A percentile compares a stretch with the other conserved stretches of the same genome.
Evolutionary conservation across 2,329 filamentous ascomycete genomes (phyloP).

Genomic region (Pseudocercospora ulei): DNA sequence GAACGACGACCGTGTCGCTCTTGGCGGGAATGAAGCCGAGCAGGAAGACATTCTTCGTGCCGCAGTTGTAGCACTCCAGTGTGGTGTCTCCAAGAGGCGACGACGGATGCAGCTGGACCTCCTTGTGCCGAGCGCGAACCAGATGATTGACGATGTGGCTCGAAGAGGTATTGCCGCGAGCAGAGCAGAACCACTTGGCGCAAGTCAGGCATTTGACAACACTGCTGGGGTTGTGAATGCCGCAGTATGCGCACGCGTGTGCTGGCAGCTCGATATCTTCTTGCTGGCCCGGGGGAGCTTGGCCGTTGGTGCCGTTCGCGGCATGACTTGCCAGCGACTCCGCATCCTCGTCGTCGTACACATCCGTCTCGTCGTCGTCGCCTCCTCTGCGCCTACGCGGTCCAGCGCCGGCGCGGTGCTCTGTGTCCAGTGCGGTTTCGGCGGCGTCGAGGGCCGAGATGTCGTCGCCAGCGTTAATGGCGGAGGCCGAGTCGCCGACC

Average conservation of each 20-base stretch:
- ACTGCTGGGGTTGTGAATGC: conserved; percentile 88
- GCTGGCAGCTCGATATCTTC: conserved; percentile 76
- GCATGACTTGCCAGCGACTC: conserved; percentile 71
- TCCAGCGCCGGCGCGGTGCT: conserved; percentile 46
- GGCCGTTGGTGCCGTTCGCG: conserved; percentile 62
- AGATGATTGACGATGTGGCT: conserved; percentile 98
- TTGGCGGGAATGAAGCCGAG: conserved; percentile 97
- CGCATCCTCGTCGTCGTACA: conserved; percentile 59
- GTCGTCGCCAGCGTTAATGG: conserved; percentile 80
- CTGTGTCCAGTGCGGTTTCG: conserved; percentile 67
- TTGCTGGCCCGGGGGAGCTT: conserved; percentile 53
- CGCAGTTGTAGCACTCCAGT: conserved; percentile 97
- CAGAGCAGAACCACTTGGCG: conserved; percentile 98
- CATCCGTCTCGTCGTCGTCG: conserved; percentile 80
- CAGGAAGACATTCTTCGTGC: conserved; percentile 97
- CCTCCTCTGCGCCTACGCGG: conserved; percentile 62
- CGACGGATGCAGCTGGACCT: conserved; percentile 89
- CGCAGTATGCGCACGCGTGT: conserved; percentile 96
- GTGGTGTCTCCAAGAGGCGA: conserved; percentile 92
- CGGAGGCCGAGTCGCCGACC: conserved; percentile 71
- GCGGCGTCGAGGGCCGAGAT: conserved; percentile 44
- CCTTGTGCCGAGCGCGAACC: conserved; percentile 93
- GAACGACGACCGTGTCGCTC: conserved; percentile 93
- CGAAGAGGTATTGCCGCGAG: conserved; percentile 88
- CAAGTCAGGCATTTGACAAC: conserved; percentile 95